Evolutionary conservation across 1,284 basidiomycete genomes (phyloP), one percentile per base, ranked within the genome.

Genomic region (Pseudozyma thailandica): DNA sequence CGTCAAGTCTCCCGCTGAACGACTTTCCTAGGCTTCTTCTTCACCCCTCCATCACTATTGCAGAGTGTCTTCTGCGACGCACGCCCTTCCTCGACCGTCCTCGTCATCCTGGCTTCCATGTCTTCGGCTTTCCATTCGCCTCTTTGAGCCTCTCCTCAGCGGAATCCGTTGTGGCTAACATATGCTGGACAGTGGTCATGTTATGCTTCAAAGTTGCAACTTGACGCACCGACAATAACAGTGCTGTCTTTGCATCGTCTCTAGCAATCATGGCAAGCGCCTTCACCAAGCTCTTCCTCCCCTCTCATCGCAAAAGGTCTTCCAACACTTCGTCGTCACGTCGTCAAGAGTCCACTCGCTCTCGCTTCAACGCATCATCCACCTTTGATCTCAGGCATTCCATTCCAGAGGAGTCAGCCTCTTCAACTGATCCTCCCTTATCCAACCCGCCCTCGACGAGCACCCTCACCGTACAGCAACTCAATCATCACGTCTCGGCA

Each of bases 231-330:
- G 46, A 49, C 28, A 44, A 35, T 41, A 27, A 33, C 26, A 23
- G 9, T 12, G 35, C 39, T 46, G 46, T 52, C 39, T 48, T 20
- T 52, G 50, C 37, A n/a, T 4, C 5, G 13, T 15, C 35, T 28
- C 2, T 15, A 5, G 12, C 41, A 42, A 23, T n/a, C 31, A 68
- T 68, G 64, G 64, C 64, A 1, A 68, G 64, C 50, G 64, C 64
- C 0, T 68, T 60, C 64, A 52, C 64, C 23, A 53, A 54, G 46
- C 57, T 68, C 49, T 68, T 68, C 33, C 53, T 54, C 30, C 53
- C 57, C 2, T 50, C 56, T 5, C 53, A 68, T 16, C 64, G 64
- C 42, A 68, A 68, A 35, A 46, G 52, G 6, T 37, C 41, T 25
- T 52, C 49, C 43, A 55, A 31, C 43, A 27, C 55, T 12, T 55